Evolutionary conservation across 1,139 yeast species (phyloP), one percentile per base, ranked within the genome.

Genomic region (Geotrichum bryndzae): DNA sequence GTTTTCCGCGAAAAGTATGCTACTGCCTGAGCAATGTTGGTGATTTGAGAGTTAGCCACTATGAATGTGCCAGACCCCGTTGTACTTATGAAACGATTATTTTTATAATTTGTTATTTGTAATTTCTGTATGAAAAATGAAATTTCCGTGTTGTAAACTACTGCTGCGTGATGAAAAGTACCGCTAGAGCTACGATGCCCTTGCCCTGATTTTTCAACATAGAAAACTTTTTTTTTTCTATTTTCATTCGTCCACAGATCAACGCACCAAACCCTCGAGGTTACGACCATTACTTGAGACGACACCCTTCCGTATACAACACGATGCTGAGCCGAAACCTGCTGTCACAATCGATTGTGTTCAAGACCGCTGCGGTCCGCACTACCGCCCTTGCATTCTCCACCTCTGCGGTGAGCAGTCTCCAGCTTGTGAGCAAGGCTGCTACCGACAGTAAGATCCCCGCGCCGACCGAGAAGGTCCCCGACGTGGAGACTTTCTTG

Each of bases 1-100:
- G 84, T 84, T 81, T 91, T 83, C 95, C 90, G 98, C 82, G 91
- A 77, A 73, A 77, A 82, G 76, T 98, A 94, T 70, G 98, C 94
- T 81, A 98, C 99, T 84, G 99, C 77, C 23, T 35, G n/a, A 35
- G n/a, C 15, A 35, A 35, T 4, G 41, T 29, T 8, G 1, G 10
- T 29, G 8, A 29, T 8, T 29, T 29, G 33, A 29, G 10, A 84
- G 98, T 98, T 80, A 35, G n/a, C n/a, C n/a, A 35, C 41, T 6
- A 35, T 33, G 38, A 13, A 15, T 29, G 33, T 29, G n/a, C 41
- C 41, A 35, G 41, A 35, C 41, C 48, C 48, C 10, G 48, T 41
- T 41, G 48, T 15, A 41, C 48, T 41, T 41, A n/a, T 41, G 23
- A 41, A 41, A 3, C 10, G 48, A 7, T 15, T 41, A n/a, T 41